These are phyloP conservation scores for Saitozyma podzolica DNA, from an alignment of 768 basidiomycete genomes.

Conservation along the genomic window DNA sequence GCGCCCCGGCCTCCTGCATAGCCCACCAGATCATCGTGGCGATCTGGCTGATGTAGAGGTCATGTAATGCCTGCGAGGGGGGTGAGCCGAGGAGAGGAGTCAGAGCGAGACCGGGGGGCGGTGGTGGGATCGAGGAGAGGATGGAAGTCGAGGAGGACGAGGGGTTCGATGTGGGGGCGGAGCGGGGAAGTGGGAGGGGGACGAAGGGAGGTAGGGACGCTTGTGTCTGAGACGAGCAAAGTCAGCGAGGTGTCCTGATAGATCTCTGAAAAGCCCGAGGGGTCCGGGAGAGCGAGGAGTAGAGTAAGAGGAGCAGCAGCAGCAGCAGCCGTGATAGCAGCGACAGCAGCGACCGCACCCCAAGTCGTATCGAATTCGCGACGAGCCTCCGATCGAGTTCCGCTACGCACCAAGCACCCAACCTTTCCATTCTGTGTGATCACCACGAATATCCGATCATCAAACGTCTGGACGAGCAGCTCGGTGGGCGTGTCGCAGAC, in stretches of 20 bases:
- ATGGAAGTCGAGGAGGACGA: conserved; percentile 12
- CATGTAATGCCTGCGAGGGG: conserved; percentile 69
- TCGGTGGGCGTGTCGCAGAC: conserved; percentile 68
- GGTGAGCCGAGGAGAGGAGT: conserved; percentile 77
- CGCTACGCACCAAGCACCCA: conserved; percentile 68
- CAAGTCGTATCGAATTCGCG: neutral
- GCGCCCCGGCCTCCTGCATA: conserved; percentile 54
- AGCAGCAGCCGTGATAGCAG: too few relatives aligned
- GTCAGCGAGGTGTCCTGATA: too few relatives aligned
- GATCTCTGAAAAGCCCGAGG: too few relatives aligned
- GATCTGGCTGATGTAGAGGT: conserved; percentile 80
- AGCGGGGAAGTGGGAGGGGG: conserved; percentile 24
- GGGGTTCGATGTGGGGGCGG: conserved; percentile 1
- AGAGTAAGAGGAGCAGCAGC: too few relatives aligned
- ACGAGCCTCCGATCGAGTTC: neutral
- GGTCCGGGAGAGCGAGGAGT: too few relatives aligned
- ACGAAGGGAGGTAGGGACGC: conserved; percentile 38
- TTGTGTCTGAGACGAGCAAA: conserved; percentile 32
- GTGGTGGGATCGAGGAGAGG: conserved; percentile 34
- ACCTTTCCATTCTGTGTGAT: conserved; percentile 90
- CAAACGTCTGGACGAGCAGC: conserved; percentile 72
- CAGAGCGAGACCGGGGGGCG: conserved; percentile 66
- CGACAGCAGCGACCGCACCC: too few relatives aligned
- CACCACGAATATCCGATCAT: conserved; percentile 79
- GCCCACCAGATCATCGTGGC: conserved; percentile 76